phyloP scores from a whole-genome alignment of 208 protist species.

The Leishmania amazonensis region DNA sequence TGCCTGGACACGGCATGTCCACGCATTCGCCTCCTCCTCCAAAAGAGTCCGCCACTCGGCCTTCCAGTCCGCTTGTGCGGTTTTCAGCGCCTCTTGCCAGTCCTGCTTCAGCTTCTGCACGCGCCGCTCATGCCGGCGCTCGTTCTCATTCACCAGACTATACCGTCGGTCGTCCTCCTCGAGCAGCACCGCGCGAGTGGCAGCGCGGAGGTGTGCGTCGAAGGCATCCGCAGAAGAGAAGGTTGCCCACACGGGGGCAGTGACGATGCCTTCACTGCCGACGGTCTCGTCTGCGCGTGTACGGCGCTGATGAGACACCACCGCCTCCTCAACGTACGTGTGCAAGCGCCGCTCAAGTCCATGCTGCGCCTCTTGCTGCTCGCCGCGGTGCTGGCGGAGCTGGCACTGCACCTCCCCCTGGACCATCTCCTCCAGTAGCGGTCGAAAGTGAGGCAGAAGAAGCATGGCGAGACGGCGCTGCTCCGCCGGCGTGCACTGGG shows the following conservation, averaged over 20 bases:
- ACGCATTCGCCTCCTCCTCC: constrained; percentile 10
- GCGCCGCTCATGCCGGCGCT: constrained; percentile 28
- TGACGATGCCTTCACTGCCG: not conserved
- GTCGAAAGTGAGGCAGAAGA: constrained; percentile 29
- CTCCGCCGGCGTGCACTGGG: constrained; percentile 20
- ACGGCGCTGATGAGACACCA: not conserved
- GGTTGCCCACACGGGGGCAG: not conserved
- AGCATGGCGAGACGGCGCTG: constrained; percentile 28
- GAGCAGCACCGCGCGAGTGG: constrained; percentile 41
- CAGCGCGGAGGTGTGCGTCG: constrained; percentile 53
- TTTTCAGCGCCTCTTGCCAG: constrained; percentile 27
- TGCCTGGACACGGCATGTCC: constrained; percentile 7
- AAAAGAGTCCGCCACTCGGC: constrained; percentile 23
- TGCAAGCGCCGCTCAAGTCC: constrained; percentile 21
- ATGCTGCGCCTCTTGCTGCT: constrained; percentile 15
- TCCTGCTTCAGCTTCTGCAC: constrained; percentile 24
- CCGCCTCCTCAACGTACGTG: constrained; percentile 11
- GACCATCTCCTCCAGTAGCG: constrained; percentile 16
- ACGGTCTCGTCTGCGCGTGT: not conserved
- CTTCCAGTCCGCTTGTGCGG: constrained; percentile 22
- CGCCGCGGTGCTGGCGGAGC: not conserved
- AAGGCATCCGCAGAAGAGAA: constrained; percentile 50
- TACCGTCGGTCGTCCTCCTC: constrained; percentile 51
- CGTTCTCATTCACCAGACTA: constrained; percentile 26
- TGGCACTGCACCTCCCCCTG: constrained; percentile 12